Base-by-base conservation (phyloP, 257 asterid genomes). In the Ocimum tenuiflorum region DNA sequence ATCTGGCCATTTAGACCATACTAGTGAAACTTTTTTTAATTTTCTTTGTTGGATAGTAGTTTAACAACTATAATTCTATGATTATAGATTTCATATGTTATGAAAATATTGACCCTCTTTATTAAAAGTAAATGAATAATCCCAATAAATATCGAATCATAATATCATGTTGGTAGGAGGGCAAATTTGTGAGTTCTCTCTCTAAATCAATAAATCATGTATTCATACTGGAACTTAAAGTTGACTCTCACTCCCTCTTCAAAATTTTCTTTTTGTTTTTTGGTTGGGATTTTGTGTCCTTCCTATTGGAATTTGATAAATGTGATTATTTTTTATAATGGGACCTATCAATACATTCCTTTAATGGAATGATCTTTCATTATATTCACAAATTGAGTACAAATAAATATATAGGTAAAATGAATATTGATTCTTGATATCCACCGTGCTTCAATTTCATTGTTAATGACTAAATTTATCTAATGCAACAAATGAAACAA, bases 281-380 rank as follows among this genome's bases (percentile, higher is more conserved):
- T 12, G 18, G 0, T 42, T 12, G 17, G 18, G 42, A 3, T 35
- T 63, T 73, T 76, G 75, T 65, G n/a, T 65, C 46, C 48, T 75
- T 49, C 41, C 59, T 35, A 35, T 35, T 4, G 39, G 7, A 35
- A 38, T 38, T 7, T 31, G 3, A 31, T 31, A 2, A 31, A 31
- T 31, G 36, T 31, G 36, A 1, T 5, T 31, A 1, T 31, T 24
- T 1, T 24, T 1, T 24, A 24, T 24, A 24, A 1, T 24, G 31
- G 3, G 42, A 36, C 8, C 10, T 36, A 6, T 36, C 42, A 2
- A 7, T 36, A 7, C 3, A 39, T 8, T 1, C 14, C 3, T 1
- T 9, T 41, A 11, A 11, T 41, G 15, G 4, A 0, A 12, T 3
- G 11, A 41, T 0, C 10, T 41, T 41, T 39, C 3, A 3, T 41